phyloP scores from a whole-genome alignment of 2,329 filamentous ascomycete species.

The Diaporthe citri region DNA sequence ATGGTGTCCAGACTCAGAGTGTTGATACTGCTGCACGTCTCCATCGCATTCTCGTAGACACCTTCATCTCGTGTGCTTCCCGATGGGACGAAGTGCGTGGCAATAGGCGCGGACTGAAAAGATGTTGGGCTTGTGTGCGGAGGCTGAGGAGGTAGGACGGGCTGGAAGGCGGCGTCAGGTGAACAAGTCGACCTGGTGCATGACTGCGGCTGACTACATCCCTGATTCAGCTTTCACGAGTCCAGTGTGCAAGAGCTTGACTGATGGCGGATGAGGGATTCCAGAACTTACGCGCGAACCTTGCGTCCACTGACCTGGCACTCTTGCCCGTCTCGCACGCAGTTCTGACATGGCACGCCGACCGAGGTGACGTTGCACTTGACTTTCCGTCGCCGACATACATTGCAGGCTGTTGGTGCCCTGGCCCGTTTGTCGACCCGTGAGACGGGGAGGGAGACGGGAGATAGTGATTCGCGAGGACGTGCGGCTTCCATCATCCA shows the following conservation, averaged over 20 bases:
- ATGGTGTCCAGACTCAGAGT: background rate
- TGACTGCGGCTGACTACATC: background rate
- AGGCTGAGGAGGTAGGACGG: background rate
- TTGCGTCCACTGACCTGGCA: background rate
- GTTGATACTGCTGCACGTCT: background rate
- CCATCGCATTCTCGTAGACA: background rate
- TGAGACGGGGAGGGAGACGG: background rate
- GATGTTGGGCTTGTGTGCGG: background rate
- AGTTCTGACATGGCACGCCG: background rate
- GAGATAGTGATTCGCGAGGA: background rate
- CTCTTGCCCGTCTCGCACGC: background rate
- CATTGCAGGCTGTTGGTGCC: background rate
- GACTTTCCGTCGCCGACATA: background rate
- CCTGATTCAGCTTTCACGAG: background rate
- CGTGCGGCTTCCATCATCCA: background rate
- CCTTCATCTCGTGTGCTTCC: background rate
- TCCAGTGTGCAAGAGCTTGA: background rate
- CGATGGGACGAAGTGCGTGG: background rate
- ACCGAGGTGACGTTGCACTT: background rate
- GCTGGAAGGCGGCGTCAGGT: background rate
- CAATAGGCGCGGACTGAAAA: background rate
- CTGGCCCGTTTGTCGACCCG: background rate
- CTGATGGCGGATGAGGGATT: background rate
- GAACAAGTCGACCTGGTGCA: background rate
- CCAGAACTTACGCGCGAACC: background rate